Evolutionary conservation across 495 filamentous ascomycete species (phyloP).

Genomic region (Xylaria telfairii): DNA sequence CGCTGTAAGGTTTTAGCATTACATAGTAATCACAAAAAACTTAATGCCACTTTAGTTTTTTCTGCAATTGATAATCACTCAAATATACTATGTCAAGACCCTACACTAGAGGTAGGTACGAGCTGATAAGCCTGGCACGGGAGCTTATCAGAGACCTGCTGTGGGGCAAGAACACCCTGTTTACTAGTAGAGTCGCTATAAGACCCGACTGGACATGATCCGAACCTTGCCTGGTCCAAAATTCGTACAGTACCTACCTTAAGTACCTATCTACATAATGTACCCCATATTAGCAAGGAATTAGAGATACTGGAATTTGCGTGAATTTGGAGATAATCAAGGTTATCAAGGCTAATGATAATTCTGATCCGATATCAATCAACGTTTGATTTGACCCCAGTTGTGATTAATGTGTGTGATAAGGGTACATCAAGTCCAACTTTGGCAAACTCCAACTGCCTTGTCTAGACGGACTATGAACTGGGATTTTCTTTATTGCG

Average conservation of each 20-base stretch:
- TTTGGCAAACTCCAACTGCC: not conserved
- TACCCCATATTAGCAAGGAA: too few species aligned
- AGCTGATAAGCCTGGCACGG: conserved; percentile 3
- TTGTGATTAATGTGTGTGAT: not conserved
- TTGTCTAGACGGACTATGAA: not conserved
- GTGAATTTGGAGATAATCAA: not conserved
- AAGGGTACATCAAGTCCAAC: not conserved
- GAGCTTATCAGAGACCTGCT: conserved; percentile 6
- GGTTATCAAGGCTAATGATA: not conserved
- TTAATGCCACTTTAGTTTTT: too few species aligned
- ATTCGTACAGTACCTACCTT: too few species aligned
- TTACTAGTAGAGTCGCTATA: not conserved
- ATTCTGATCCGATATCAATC: not conserved
- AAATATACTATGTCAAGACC: not conserved
- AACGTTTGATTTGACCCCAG: not conserved
- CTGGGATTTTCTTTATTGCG: not conserved
- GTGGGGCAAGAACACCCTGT: conserved; percentile 3
- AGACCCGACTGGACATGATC: conserved; percentile 1
- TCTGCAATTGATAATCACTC: too few species aligned
- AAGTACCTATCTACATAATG: not conserved
- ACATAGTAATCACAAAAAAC: too few species aligned
- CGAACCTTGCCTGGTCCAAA: not conserved
- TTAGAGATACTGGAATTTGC: not conserved
- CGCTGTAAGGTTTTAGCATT: too few species aligned
- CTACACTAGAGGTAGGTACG: not conserved